Conservation (phyloP, 805 yeast species). For the Trichomonascus vanleenenianus region DNA sequence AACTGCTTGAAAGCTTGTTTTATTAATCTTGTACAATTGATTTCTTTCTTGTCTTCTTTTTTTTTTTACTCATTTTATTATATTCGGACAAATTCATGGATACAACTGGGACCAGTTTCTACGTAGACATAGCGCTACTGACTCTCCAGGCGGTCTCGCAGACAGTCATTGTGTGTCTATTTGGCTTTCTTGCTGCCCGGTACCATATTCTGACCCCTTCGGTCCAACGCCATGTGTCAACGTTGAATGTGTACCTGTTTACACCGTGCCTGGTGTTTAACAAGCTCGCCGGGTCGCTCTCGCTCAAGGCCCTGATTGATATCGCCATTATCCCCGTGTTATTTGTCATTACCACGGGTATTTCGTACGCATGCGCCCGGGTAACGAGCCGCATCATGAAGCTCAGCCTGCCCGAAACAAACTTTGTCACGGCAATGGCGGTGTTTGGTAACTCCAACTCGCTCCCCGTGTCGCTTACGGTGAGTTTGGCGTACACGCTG, state of each 20-base stretch:
- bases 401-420: constrained; percentile 67
- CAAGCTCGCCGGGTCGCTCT: constrained; percentile 60
- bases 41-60: background rate
- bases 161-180: constrained; percentile 76
- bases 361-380: constrained; percentile 59
- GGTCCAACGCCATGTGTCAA: constrained; percentile 71
- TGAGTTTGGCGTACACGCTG: constrained; percentile 57
- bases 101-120: constrained; percentile 20
- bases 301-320: constrained; percentile 70
- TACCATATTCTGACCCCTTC: constrained; percentile 58
- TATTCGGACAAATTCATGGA: background rate
- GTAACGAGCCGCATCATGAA: constrained; percentile 44
- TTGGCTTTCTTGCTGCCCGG: constrained; percentile 81
- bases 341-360: constrained; percentile 72
- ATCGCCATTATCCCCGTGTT: constrained; percentile 78
- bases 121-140: constrained; percentile 41
- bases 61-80: background rate
- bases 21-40: background rate
- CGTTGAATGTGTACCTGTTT: constrained; percentile 80
- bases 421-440: constrained; percentile 95
- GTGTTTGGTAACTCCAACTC: constrained; percentile 95
- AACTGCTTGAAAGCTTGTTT: too few relatives aligned
- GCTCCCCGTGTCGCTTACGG: constrained; percentile 79
- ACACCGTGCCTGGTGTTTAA: constrained; percentile 93
- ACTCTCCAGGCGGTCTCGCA: constrained; percentile 89